These are phyloP conservation scores for Boletus reticulatus DNA, from an alignment of 768 basidiomycete genomes.

Conservation along the genomic window DNA sequence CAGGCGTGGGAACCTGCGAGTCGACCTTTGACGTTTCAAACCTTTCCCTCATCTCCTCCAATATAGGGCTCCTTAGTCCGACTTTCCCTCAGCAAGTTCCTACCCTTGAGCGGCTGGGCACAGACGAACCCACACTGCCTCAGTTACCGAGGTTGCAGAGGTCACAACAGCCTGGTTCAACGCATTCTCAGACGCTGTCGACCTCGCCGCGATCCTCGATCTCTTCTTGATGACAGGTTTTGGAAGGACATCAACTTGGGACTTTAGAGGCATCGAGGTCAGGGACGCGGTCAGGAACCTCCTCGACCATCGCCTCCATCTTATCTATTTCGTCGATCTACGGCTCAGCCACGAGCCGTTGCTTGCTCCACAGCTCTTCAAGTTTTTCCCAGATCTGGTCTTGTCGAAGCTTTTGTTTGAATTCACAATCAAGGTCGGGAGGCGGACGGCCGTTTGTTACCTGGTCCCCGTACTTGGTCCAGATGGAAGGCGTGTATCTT, in stretches of 20 bases:
- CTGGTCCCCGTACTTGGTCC: constrained; percentile 44
- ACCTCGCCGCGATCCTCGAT: constrained; percentile 10
- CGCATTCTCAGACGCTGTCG: no score
- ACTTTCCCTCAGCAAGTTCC: no score
- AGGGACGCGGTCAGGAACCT: constrained; percentile 36
- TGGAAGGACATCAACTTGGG: constrained; percentile 60
- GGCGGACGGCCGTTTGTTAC: constrained; percentile 51
- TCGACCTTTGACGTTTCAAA: no score
- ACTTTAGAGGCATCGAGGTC: constrained; percentile 49
- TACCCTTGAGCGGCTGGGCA: no score
- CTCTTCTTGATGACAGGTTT: constrained; percentile 29
- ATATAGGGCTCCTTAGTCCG: no score
- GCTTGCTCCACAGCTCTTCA: no score
- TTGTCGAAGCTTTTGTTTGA: constrained; percentile 57
- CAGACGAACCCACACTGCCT: no score
- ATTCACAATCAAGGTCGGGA: constrained; percentile 50
- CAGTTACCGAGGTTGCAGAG: no score
- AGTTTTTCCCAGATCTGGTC: constrained; percentile 50
- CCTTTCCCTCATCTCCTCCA: no score
- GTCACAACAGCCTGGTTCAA: no score
- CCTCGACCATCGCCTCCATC: constrained; percentile 33
- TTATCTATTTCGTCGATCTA: constrained; percentile 14
- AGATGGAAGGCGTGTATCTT: constrained; percentile 53
- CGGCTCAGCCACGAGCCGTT: constrained; percentile 19
- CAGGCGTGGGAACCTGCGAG: no score